Evolutionary conservation across 768 basidiomycete genomes (phyloP).

Genomic region (Guyanaporus albipodus): DNA sequence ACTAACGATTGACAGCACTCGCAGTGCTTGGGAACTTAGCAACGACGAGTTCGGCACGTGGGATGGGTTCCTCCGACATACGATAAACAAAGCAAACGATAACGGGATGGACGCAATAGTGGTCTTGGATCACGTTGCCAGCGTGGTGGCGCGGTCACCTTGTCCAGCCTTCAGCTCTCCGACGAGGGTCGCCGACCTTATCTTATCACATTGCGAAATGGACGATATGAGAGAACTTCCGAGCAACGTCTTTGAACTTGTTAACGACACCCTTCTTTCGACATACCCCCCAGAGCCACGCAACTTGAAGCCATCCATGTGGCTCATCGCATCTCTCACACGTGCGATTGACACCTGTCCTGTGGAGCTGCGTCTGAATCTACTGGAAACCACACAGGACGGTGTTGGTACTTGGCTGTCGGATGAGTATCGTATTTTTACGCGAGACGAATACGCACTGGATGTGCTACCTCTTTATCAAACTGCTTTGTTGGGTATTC

Average conservation of each 20-base stretch:
- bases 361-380: conserved; percentile 37
- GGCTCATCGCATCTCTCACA: conserved; percentile 58
- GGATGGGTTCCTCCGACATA: conserved; percentile 52
- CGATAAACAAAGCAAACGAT: conserved; percentile 56
- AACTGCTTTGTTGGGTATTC: conserved; percentile 49
- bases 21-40: conserved; percentile 48
- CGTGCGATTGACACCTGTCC: conserved; percentile 56
- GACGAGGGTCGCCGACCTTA: conserved; percentile 56
- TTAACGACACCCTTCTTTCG: conserved; percentile 54
- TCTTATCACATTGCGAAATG: conserved; percentile 53
- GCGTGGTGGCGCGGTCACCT: conserved; percentile 39
- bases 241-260: conserved; percentile 49
- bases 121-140: conserved; percentile 57
- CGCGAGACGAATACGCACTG: conserved; percentile 50
- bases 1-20: conserved; percentile 28
- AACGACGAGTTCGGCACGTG: conserved; percentile 55
- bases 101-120: conserved; percentile 49
- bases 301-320: conserved; percentile 51
- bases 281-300: conserved; percentile 64
- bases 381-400: conserved; percentile 51
- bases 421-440: conserved; percentile 52
- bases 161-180: conserved; percentile 39
- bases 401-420: conserved; percentile 59
- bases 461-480: conserved; percentile 67
- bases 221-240: conserved; percentile 52